Percentiles rank a stretch among this genome's conserved stretches.
phyloP scores from a whole-genome alignment of 2,329 filamentous ascomycete genomes.

The Xylariaceae sp. region DNA sequence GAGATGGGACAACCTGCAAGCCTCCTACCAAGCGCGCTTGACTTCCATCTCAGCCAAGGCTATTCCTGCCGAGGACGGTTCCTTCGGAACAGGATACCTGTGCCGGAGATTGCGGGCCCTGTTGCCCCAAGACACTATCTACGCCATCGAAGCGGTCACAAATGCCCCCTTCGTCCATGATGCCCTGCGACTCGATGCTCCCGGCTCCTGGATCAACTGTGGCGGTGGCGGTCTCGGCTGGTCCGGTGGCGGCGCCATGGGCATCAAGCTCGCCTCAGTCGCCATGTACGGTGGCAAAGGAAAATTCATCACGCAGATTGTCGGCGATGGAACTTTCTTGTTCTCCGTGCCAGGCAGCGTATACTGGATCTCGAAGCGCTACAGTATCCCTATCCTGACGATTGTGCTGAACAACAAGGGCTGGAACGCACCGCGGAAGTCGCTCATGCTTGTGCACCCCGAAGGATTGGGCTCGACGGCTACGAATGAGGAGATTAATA shows the following conservation, averaged over 20 bases:
- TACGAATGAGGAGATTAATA: constrained; percentile 58
- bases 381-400: constrained; percentile 50
- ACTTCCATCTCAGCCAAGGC: constrained; percentile 52
- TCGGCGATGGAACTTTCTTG: constrained; percentile 53
- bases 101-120: constrained; percentile 34
- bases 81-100: constrained; percentile 50
- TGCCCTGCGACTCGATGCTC: constrained; percentile 56
- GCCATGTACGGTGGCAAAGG: constrained; percentile 38
- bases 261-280: constrained; percentile 44
- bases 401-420: constrained; percentile 55
- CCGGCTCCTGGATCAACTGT: constrained; percentile 49
- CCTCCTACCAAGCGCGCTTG: constrained; percentile 54
- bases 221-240: constrained; percentile 49
- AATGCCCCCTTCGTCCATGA: constrained; percentile 62
- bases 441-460: constrained; percentile 53
- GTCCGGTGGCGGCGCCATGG: constrained; percentile 47
- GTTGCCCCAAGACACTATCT: constrained; percentile 55
- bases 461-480: constrained; percentile 50
- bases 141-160: constrained; percentile 69
- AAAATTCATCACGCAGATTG: constrained; percentile 50
- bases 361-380: constrained; percentile 52
- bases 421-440: constrained; percentile 57
- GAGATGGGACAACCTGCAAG: constrained; percentile 51
- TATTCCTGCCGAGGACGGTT: constrained; percentile 55
- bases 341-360: constrained; percentile 51